phyloP scores from a whole-genome alignment of 2,329 filamentous ascomycete species.

The Fusarium sp. region DNA sequence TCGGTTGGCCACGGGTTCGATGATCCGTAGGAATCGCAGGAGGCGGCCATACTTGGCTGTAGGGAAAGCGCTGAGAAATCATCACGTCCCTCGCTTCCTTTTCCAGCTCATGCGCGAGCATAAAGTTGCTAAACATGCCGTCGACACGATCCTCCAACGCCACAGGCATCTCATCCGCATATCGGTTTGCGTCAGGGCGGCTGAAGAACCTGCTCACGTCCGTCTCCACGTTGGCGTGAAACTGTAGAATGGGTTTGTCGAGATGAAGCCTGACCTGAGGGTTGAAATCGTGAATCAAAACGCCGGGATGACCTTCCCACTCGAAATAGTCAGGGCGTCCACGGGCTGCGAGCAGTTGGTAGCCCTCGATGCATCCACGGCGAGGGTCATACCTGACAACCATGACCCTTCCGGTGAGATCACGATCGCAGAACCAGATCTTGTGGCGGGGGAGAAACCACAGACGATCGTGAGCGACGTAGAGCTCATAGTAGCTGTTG shows the following conservation, averaged over 20 bases:
- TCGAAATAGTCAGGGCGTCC: conserved; percentile 63
- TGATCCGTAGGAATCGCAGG: conserved; percentile 71
- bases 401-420: conserved; percentile 79
- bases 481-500: conserved; percentile 76
- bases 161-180: conserved; percentile 65
- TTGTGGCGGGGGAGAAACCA: conserved; percentile 87
- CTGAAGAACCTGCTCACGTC: conserved; percentile 31
- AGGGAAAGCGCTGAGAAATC: conserved; percentile 50
- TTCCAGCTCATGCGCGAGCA: conserved; percentile 67
- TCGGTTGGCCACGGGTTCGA: conserved; percentile 55
- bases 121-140: conserved; percentile 72
- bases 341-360: conserved; percentile 76
- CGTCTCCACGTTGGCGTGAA: conserved; percentile 50
- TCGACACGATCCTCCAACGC: conserved; percentile 56
- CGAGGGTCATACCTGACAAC: conserved; percentile 80
- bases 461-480: conserved; percentile 77
- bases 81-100: conserved; percentile 48
- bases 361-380: conserved; percentile 81
- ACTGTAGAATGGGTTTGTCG: conserved; percentile 75
- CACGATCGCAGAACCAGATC: conserved; percentile 85
- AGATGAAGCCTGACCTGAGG: conserved; percentile 78
- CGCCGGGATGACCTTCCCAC: conserved; percentile 73
- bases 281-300: conserved; percentile 78
- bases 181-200: conserved; percentile 49
- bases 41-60: conserved; percentile 79